phyloP scores from a whole-genome alignment of 1,139 yeast genomes.

The Saccharomycopsis hybrid region DNA sequence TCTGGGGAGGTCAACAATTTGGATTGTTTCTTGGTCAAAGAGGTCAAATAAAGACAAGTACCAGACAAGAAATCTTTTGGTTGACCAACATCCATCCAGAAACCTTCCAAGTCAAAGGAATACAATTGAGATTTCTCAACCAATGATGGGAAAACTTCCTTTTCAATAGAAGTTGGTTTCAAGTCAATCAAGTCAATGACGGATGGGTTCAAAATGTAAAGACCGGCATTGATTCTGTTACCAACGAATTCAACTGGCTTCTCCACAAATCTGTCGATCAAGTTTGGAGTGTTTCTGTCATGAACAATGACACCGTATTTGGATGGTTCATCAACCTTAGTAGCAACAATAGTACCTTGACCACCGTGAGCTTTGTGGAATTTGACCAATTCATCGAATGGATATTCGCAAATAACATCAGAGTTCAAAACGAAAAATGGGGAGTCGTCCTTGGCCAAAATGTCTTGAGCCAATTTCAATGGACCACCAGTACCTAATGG shows the following conservation, averaged over 20 bases:
- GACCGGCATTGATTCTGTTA: constrained; percentile 96
- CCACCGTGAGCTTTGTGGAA: constrained; percentile 97
- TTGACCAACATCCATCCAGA: constrained; percentile 99
- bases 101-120: constrained; percentile 97
- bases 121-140: constrained; percentile 84
- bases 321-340: constrained; percentile 99
- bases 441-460: constrained; percentile 86
- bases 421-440: constrained; percentile 98
- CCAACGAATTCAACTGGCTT: constrained; percentile 99
- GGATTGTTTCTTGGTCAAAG: constrained; percentile 77
- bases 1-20: constrained; percentile 54
- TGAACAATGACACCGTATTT: constrained; percentile 99
- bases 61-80: constrained; percentile 99
- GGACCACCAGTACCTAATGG: constrained; percentile 99
- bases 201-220: constrained; percentile 92
- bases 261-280: constrained; percentile 97
- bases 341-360: constrained; percentile 97
- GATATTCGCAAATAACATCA: constrained; percentile 98
- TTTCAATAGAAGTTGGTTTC: constrained; percentile 98
- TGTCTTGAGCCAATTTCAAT: constrained; percentile 90
- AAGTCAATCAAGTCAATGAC: constrained; percentile 94
- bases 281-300: constrained; percentile 85
- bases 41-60: constrained; percentile 84
- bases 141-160: constrained; percentile 97
- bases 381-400: constrained; percentile 83